Evolutionary conservation across 495 filamentous ascomycete species (phyloP).

Genomic region (Penicillium turbatum): DNA sequence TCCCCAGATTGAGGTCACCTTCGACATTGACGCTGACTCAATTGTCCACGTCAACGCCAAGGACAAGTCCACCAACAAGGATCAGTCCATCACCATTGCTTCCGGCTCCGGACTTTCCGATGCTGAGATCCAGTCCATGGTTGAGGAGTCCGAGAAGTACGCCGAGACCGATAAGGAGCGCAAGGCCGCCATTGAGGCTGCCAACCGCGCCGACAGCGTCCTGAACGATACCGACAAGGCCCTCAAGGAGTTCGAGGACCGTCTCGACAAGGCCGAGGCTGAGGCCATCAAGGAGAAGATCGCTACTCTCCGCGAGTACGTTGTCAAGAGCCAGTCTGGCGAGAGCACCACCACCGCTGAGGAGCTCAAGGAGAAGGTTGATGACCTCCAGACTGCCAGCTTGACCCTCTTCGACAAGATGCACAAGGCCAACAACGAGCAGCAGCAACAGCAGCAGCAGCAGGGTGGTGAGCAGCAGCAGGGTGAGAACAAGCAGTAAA

Average conservation of each 20-base stretch:
- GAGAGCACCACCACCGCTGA: slow-evolving; percentile 79
- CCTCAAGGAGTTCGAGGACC: slow-evolving; percentile 91
- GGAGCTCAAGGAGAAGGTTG: slow-evolving; percentile 95
- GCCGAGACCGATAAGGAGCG: slow-evolving; percentile 94
- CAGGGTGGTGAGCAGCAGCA: slow-evolving; percentile 51
- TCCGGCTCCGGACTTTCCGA: slow-evolving; percentile 98
- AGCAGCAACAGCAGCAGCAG: slow-evolving; percentile 49
- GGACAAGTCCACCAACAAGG: slow-evolving; percentile 99
- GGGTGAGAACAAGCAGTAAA: slow-evolving; percentile 84
- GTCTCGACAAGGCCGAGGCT: slow-evolving; percentile 93
- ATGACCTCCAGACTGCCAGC: slow-evolving; percentile 92
- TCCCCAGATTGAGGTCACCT: slow-evolving; percentile 96
- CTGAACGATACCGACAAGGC: slow-evolving; percentile 98
- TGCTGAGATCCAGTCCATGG: slow-evolving; percentile 91
- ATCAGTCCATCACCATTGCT: slow-evolving; percentile 98
- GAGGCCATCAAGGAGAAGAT: slow-evolving; percentile 95
- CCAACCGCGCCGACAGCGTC: slow-evolving; percentile 95
- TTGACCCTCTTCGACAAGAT: slow-evolving; percentile 99
- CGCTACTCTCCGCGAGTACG: slow-evolving; percentile 76
- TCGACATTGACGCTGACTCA: slow-evolving; percentile 98
- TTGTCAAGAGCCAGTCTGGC: slow-evolving; percentile 90
- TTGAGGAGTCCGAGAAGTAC: slow-evolving; percentile 95
- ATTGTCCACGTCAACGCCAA: slow-evolving; percentile 99
- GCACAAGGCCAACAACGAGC: slow-evolving; percentile 88
- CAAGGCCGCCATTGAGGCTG: slow-evolving; percentile 88